These are phyloP conservation scores for Lachancea thermotolerans DNA, from an alignment of 805 yeast genomes.

Conservation along the genomic window DNA sequence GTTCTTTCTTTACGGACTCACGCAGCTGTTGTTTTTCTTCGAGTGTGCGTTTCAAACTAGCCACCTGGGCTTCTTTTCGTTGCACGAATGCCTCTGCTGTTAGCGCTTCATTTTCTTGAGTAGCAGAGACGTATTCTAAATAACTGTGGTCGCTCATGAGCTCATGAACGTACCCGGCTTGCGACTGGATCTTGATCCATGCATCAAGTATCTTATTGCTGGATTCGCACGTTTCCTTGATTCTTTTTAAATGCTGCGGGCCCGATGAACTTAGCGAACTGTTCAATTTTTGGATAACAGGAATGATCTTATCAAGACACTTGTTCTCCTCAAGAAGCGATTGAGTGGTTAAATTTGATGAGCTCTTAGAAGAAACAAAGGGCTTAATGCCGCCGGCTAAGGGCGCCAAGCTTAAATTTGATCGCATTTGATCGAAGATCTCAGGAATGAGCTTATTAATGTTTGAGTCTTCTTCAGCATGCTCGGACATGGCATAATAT, in stretches of 20 bases:
- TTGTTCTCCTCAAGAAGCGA: constrained; percentile 27
- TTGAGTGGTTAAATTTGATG: constrained; percentile 23
- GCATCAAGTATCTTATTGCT: constrained; percentile 47
- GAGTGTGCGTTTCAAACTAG: constrained; percentile 14
- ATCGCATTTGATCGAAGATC: constrained; percentile 29
- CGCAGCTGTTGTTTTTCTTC: constrained; percentile 7
- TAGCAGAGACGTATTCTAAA: constrained; percentile 19
- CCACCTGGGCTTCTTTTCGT: constrained; percentile 15
- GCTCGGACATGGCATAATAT: constrained; percentile 3
- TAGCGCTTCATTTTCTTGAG: constrained; percentile 24
- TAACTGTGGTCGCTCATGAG: constrained; percentile 37
- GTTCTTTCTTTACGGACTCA: neutral
- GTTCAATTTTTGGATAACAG: constrained; percentile 23
- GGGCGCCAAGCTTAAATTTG: constrained; percentile 15
- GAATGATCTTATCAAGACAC: constrained; percentile 25
- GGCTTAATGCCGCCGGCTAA: neutral
- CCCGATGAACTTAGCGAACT: constrained; percentile 14
- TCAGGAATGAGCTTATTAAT: constrained; percentile 28
- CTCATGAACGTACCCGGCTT: constrained; percentile 48
- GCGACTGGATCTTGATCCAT: constrained; percentile 58
- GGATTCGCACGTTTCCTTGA: constrained; percentile 38
- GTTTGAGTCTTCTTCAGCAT: constrained; percentile 14
- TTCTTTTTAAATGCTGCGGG: constrained; percentile 28
- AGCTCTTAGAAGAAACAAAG: constrained; percentile 2
- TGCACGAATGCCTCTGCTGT: constrained; percentile 10